Conservation (phyloP, 306 rosid species). For the Rubus idaeus region DNA sequence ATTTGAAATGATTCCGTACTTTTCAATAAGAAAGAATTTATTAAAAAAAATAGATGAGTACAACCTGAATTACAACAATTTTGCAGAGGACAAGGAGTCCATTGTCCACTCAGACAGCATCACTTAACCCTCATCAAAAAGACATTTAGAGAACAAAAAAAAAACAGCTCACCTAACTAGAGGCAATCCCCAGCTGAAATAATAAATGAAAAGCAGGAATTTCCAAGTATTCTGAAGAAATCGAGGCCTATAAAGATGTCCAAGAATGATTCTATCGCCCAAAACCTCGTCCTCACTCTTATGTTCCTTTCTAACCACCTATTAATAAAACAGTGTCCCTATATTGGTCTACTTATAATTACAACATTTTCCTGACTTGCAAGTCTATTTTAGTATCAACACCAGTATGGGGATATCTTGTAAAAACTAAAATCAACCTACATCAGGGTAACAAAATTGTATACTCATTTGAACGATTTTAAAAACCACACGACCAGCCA, state of each 20-base stretch:
- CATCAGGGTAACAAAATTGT: not conserved
- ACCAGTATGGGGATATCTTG: not conserved
- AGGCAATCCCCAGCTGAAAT: not conserved
- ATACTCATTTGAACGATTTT: not conserved
- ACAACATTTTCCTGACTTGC: not conserved
- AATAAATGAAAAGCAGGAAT: not conserved
- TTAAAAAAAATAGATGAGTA: not conserved
- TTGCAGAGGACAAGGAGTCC: not conserved
- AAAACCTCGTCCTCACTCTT: not conserved
- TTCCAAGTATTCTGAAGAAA: not conserved
- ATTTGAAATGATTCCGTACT: not conserved
- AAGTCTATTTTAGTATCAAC: not conserved
- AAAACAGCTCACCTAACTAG: not conserved
- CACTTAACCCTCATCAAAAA: not conserved
- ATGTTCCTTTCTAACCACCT: not conserved
- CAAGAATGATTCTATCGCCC: not conserved
- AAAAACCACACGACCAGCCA: not conserved
- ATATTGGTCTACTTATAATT: not conserved
- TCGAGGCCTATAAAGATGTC: not conserved
- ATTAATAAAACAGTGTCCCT: not conserved
- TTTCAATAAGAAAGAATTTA: not conserved
- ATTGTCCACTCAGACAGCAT: not conserved
- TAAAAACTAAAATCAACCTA: not conserved
- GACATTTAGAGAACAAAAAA: not conserved
- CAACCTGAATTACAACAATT: not conserved